Evolutionary conservation across 2,329 filamentous ascomycete genomes (phyloP), one percentile per base, ranked within the genome.

Genomic region (Hymenoscyphus fraxineus): DNA sequence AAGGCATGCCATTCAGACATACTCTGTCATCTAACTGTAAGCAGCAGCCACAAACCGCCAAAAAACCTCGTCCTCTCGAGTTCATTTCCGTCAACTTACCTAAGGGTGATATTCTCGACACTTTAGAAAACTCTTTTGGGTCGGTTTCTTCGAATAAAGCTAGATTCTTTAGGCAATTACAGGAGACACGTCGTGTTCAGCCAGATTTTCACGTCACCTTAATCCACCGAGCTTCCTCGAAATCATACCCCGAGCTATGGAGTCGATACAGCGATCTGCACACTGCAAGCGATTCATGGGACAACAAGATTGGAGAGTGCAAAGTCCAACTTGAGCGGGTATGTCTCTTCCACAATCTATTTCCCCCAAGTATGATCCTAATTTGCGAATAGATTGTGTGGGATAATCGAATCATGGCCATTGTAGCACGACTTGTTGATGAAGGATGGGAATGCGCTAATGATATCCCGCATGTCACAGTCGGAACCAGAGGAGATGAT

Each of bases 201-300:
- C 75, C 83, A n/a, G 83, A 88, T 51, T 99, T 98, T 76, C 95
- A 99, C 75, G 91, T 99, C 64, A 99, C 95, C 0, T 84, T 99
- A 47, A 92, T 97, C 76, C 95, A 99, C 77, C 88, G 89, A 58
- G 87, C 88, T 12, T 81, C 80, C 2, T 80, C 85, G 10, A 80
- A 81, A 51, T 78, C 88, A 38, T 77, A 88, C 68, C 83, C 88
- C 0, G 84, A 88, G 9, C 80, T 94, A 62, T 99, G 95, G 95
- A 79, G 88, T 62, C 84, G 82, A 63, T 94, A 97, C 70, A 76
- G 75, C 5, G 78, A 83, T n/a, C 77, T 91, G 0, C 86, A 91
- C 70, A 60, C 69, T 19, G 76, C 76, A 27, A 78, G 78, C 1
- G 71, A 68, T 9, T 60, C 64, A 40, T 78, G 72, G 75, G 80